A percentile compares a stretch with the other conserved stretches of the same genome.
Conservation (phyloP, 805 yeast genomes). For the Saturnispora quitensis region DNA sequence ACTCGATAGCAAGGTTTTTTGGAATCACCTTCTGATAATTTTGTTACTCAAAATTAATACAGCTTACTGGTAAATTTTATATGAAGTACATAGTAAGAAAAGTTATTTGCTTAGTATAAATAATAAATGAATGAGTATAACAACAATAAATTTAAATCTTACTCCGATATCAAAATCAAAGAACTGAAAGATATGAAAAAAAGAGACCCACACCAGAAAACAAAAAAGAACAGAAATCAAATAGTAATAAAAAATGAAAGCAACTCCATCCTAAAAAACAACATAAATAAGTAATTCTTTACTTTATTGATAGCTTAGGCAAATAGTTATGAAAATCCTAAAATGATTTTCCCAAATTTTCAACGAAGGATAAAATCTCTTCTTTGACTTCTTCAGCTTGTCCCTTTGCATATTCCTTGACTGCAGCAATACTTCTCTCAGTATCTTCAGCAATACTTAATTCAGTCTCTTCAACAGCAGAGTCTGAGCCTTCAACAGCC, state of each 20-base stretch:
- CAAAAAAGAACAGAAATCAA: neutral
- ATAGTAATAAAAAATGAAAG: neutral
- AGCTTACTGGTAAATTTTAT: neutral
- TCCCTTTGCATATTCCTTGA: conserved; percentile 15
- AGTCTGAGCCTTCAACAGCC: conserved; percentile 22
- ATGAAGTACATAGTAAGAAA: neutral
- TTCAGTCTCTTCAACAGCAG: conserved; percentile 14
- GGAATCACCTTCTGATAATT: neutral
- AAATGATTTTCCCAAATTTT: conserved; percentile 17
- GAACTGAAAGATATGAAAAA: neutral
- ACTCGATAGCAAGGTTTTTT: neutral
- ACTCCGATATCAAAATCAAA: neutral
- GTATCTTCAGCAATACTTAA: conserved; percentile 18
- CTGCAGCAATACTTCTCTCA: conserved; percentile 17
- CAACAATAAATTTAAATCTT: neutral
- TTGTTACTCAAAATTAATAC: neutral
- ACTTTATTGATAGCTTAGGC: neutral
- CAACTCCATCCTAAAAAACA: neutral
- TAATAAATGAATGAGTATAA: neutral
- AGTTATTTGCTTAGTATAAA: neutral
- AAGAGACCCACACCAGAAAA: neutral
- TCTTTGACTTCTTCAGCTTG: conserved; percentile 17
- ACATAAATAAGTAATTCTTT: neutral
- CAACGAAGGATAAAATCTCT: conserved; percentile 16
- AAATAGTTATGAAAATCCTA: neutral